These are phyloP conservation scores for Mycena leptocephala DNA, from an alignment of 768 basidiomycete species.

Conservation along the genomic window DNA sequence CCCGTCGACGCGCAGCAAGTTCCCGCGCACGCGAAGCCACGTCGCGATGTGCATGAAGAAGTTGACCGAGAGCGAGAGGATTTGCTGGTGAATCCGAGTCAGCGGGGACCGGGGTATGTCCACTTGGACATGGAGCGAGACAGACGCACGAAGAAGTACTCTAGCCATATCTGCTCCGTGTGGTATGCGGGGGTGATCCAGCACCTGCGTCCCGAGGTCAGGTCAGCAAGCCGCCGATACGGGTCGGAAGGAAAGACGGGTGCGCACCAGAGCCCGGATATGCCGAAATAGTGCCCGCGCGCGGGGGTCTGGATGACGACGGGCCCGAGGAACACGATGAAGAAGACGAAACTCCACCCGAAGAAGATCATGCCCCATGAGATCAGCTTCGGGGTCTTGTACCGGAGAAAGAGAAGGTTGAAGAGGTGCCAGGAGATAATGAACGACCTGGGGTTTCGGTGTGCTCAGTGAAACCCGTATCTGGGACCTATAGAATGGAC, in stretches of 20 bases:
- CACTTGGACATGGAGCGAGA: neutral
- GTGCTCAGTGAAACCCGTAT: neutral
- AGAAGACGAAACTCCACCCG: slow-evolving; percentile 50
- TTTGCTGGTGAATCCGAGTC: slow-evolving; percentile 35
- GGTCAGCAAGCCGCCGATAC: neutral
- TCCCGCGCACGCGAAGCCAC: slow-evolving; percentile 49
- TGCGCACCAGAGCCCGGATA: slow-evolving; percentile 53
- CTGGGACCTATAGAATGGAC: neutral
- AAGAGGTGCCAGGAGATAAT: slow-evolving; percentile 31
- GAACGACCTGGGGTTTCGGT: slow-evolving; percentile 27
- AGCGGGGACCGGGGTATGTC: neutral
- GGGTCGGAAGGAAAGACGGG: neutral
- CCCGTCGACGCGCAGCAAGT: slow-evolving; percentile 41
- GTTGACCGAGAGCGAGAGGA: slow-evolving; percentile 40
- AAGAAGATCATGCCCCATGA: slow-evolving; percentile 39
- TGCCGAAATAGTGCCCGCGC: slow-evolving; percentile 58
- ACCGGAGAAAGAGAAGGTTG: slow-evolving; percentile 56
- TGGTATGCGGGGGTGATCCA: slow-evolving; percentile 61
- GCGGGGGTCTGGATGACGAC: slow-evolving; percentile 47
- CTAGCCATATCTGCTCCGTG: slow-evolving; percentile 52
- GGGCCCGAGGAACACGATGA: slow-evolving; percentile 55
- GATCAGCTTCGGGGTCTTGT: slow-evolving; percentile 35
- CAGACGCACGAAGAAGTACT: slow-evolving; percentile 58
- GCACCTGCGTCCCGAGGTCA: slow-evolving; percentile 42
- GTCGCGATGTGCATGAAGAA: slow-evolving; percentile 44